These are phyloP conservation scores for Suillus plorans DNA, from an alignment of 768 basidiomycete species.

Conservation along the genomic window DNA sequence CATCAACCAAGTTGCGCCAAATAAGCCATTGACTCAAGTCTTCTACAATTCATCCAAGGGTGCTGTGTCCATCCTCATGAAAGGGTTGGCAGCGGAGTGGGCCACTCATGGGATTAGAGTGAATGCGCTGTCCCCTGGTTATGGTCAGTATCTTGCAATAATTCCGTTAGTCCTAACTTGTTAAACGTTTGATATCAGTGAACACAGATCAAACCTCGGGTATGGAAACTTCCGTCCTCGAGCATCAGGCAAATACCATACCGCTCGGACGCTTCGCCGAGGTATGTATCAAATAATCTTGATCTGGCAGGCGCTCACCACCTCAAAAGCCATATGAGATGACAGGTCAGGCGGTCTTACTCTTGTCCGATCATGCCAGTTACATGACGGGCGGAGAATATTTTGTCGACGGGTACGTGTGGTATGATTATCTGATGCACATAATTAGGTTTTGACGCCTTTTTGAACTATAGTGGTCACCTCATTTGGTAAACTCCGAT, in stretches of 20 bases:
- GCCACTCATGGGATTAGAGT: slow-evolving; percentile 51
- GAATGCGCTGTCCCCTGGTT: slow-evolving; percentile 65
- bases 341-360: slow-evolving; percentile 50
- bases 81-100: slow-evolving; percentile 65
- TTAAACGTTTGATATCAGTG: slow-evolving; percentile 32
- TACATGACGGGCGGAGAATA: slow-evolving; percentile 64
- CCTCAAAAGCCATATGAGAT: slow-evolving; percentile 52
- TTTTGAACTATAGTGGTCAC: slow-evolving; percentile 21
- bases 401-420: slow-evolving; percentile 54
- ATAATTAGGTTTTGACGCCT: neutral
- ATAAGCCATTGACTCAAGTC: slow-evolving; percentile 53
- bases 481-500: slow-evolving; percentile 26
- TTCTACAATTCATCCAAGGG: slow-evolving; percentile 62
- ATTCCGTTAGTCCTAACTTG: neutral
- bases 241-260: slow-evolving; percentile 49
- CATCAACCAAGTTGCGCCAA: slow-evolving; percentile 49
- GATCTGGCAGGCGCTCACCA: neutral
- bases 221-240: slow-evolving; percentile 48
- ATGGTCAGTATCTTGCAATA: slow-evolving; percentile 27
- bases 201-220: slow-evolving; percentile 57
- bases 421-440: neutral
- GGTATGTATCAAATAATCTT: slow-evolving; percentile 27
- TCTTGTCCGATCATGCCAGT: slow-evolving; percentile 50
- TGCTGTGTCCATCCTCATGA: slow-evolving; percentile 60
- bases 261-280: slow-evolving; percentile 60